Evolutionary conservation across 176 grass and related monocot genomes (phyloP).

Genomic region (Ensete glaucum): DNA sequence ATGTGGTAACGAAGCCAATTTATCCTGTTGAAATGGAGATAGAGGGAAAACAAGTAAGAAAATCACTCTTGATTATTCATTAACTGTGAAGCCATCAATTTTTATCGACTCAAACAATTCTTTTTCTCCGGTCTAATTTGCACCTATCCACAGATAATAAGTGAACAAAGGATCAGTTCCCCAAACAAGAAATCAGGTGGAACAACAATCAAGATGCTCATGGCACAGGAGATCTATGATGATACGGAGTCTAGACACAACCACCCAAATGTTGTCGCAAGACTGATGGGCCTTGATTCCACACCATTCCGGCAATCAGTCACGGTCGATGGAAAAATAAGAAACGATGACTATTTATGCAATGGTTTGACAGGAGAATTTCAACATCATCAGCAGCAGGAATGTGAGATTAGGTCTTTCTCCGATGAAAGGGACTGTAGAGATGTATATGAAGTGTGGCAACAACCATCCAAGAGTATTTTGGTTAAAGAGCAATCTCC

Average conservation of each 20-base stretch:
- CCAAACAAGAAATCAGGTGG: conserved; percentile 45
- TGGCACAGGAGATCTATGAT: conserved; percentile 87
- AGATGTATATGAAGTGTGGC: conserved; percentile 23
- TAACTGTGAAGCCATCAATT: not conserved
- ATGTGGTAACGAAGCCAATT: conserved; percentile 26
- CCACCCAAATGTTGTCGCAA: conserved; percentile 66
- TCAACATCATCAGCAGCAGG: conserved; percentile 38
- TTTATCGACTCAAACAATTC: not conserved
- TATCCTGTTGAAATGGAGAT: conserved; percentile 27
- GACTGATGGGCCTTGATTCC: conserved; percentile 79
- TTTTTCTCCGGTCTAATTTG: not conserved
- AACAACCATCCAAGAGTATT: conserved; percentile 20
- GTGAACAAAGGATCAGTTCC: conserved; percentile 31
- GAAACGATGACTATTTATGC: conserved; percentile 21
- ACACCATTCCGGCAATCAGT: conserved; percentile 34
- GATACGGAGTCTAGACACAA: conserved; percentile 43
- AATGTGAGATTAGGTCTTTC: conserved; percentile 1
- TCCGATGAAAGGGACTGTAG: conserved; percentile 5
- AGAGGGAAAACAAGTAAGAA: conserved; percentile 63
- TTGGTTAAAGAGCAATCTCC: conserved; percentile 21
- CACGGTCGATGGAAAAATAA: conserved; percentile 5
- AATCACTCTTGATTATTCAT: no score
- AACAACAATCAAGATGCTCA: conserved; percentile 67
- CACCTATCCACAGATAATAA: conserved; percentile 25
- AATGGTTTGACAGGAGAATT: conserved; percentile 21